Evolutionary conservation across 1,139 yeast species (phyloP).

Genomic region (Suhomyces bokatorum): DNA sequence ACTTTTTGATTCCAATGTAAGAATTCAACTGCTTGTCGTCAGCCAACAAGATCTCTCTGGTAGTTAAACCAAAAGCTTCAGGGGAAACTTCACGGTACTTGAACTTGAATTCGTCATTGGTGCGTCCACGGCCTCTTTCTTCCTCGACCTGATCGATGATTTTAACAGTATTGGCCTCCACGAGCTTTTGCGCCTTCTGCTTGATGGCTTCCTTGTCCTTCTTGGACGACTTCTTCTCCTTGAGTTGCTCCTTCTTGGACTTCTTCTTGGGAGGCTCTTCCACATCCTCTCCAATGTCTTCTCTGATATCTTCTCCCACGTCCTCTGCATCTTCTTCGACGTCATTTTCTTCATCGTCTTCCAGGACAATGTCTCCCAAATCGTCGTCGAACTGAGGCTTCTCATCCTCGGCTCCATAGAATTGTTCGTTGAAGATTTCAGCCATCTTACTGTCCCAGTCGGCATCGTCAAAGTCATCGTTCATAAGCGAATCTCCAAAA

Average conservation of each 20-base stretch:
- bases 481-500: constrained; percentile 71
- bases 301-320: constrained; percentile 40
- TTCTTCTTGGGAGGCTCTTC: constrained; percentile 37
- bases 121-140: constrained; percentile 55
- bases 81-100: constrained; percentile 95
- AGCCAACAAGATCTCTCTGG: constrained; percentile 87
- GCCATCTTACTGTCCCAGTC: constrained; percentile 92
- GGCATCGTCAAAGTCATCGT: constrained; percentile 85
- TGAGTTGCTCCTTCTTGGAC: constrained; percentile 50
- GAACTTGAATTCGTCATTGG: constrained; percentile 56
- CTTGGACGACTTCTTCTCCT: constrained; percentile 61
- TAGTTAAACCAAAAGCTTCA: constrained; percentile 82
- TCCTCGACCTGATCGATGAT: constrained; percentile 67
- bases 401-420: constrained; percentile 56
- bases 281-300: constrained; percentile 26
- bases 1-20: constrained; percentile 83
- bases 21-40: constrained; percentile 84
- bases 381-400: constrained; percentile 42
- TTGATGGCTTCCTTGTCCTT: constrained; percentile 61
- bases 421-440: constrained; percentile 81
- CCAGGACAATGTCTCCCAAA: constrained; percentile 28
- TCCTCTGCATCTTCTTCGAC: constrained; percentile 22
- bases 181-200: constrained; percentile 71
- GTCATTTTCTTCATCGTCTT: constrained; percentile 23
- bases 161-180: constrained; percentile 44